phyloP scores from a whole-genome alignment of 23 red algal species.

The Gracilariopsis chorda region DNA sequence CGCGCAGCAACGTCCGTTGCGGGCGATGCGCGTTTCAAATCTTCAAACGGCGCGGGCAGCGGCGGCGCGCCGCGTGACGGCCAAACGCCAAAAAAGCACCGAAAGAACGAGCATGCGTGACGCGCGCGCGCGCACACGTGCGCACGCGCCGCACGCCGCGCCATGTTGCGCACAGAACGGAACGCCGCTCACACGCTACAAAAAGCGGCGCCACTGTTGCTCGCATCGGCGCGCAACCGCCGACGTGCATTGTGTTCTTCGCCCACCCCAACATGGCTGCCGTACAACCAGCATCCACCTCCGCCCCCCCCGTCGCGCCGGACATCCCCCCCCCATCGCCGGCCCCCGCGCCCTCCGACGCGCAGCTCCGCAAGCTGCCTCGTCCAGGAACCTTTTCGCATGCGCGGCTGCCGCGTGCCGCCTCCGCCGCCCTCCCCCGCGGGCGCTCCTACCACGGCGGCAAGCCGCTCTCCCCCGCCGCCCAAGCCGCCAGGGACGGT shows the following conservation, averaged over 20 bases:
- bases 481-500: slow-evolving; percentile 41
- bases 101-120: too few species aligned
- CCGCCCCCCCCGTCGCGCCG: background rate
- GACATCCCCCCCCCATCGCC: background rate
- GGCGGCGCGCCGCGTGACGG: too few species aligned
- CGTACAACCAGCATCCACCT: background rate
- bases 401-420: background rate
- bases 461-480: slow-evolving; percentile 26
- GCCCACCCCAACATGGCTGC: background rate
- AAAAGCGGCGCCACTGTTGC: too few species aligned
- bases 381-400: slow-evolving; percentile 15
- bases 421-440: slow-evolving; percentile 14
- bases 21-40: too few species aligned
- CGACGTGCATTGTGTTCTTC: background rate
- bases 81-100: too few species aligned
- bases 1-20: too few species aligned
- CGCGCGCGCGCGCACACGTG: too few species aligned
- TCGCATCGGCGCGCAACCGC: background rate
- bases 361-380: slow-evolving; percentile 9
- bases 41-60: too few species aligned
- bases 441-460: slow-evolving; percentile 15
- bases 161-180: too few species aligned
- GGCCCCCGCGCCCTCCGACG: background rate
- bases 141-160: too few species aligned
- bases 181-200: too few species aligned